phyloP scores from a whole-genome alignment of 1,284 basidiomycete species.

The Apiotrichum mycotoxinovorans region DNA sequence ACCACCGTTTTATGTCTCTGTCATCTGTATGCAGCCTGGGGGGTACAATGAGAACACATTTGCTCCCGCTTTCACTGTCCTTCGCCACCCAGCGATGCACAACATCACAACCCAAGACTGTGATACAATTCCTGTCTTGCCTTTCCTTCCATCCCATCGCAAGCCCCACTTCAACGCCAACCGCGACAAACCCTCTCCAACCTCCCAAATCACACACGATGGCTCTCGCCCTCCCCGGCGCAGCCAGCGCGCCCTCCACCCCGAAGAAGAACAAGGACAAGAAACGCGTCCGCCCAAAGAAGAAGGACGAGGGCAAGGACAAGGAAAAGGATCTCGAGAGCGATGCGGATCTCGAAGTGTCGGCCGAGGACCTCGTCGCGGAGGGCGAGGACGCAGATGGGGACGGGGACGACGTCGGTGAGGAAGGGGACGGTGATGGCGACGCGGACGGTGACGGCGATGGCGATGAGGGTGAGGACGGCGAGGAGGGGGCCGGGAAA shows the following conservation, averaged over 20 bases:
- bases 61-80: too few species aligned
- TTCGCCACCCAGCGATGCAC: too few species aligned
- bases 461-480: conserved; percentile 24
- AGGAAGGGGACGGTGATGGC: conserved; percentile 9
- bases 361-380: conserved; percentile 23
- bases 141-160: neutral
- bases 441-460: neutral
- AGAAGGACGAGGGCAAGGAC: neutral
- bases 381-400: conserved; percentile 10
- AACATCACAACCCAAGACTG: neutral
- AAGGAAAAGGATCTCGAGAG: conserved; percentile 11
- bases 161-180: neutral
- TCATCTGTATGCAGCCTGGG: too few species aligned
- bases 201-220: too few species aligned
- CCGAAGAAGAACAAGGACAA: conserved; percentile 13
- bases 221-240: conserved; percentile 19
- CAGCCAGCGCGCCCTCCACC: neutral
- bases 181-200: neutral
- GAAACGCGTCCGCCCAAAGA: conserved; percentile 13
- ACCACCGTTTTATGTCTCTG: too few species aligned
- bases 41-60: too few species aligned
- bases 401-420: conserved; percentile 13
- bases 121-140: too few species aligned
- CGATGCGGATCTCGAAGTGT: conserved; percentile 23
- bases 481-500: conserved; percentile 9